A percentile compares a stretch with the other conserved stretches of the same genome.
phyloP scores from a whole-genome alignment of 2,329 filamentous ascomycete species.

The Anisogramma anomala region DNA sequence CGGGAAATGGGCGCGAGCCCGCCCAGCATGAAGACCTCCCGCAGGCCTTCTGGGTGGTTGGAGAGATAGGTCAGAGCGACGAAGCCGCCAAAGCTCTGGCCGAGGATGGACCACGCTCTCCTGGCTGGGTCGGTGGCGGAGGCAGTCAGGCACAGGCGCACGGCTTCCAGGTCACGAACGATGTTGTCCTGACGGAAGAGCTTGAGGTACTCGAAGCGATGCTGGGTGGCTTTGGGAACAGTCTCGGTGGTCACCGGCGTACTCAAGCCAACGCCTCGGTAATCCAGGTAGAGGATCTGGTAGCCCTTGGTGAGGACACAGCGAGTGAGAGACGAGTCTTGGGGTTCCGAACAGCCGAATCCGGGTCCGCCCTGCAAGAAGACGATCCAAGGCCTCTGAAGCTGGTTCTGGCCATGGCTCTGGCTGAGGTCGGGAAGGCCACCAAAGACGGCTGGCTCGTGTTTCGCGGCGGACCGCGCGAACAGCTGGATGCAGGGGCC shows the following conservation, averaged over 20 bases:
- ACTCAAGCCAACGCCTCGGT: constrained; percentile 79
- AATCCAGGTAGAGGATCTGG: constrained; percentile 77
- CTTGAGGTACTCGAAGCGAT: constrained; percentile 58
- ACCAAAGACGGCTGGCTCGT: constrained; percentile 48
- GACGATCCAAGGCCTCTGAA: constrained; percentile 30
- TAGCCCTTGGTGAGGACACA: constrained; percentile 68
- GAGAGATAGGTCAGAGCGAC: constrained; percentile 75
- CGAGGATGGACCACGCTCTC: constrained; percentile 74
- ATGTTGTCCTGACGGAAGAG: constrained; percentile 83
- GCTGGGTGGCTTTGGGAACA: constrained; percentile 47
- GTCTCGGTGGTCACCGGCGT: constrained; percentile 66
- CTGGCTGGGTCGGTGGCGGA: constrained; percentile 53
- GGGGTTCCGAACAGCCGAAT: constrained; percentile 62
- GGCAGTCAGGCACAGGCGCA: constrained; percentile 61
- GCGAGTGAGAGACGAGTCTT: constrained; percentile 60
- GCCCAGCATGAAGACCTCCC: constrained; percentile 75
- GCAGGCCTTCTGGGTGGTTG: constrained; percentile 62
- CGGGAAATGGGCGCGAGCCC: constrained; percentile 69
- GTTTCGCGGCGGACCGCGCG: constrained; percentile 58
- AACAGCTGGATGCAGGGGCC: constrained; percentile 61
- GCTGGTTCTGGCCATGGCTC: constrained; percentile 22
- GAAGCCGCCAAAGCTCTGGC: constrained; percentile 89
- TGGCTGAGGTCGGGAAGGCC: no score
- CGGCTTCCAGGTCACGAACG: constrained; percentile 77
- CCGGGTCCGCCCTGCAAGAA: constrained; percentile 84